Evolutionary conservation across 495 filamentous ascomycete species (phyloP), one percentile per base, ranked within the genome.

Genomic region (Aspergillus carlsbadensis): DNA sequence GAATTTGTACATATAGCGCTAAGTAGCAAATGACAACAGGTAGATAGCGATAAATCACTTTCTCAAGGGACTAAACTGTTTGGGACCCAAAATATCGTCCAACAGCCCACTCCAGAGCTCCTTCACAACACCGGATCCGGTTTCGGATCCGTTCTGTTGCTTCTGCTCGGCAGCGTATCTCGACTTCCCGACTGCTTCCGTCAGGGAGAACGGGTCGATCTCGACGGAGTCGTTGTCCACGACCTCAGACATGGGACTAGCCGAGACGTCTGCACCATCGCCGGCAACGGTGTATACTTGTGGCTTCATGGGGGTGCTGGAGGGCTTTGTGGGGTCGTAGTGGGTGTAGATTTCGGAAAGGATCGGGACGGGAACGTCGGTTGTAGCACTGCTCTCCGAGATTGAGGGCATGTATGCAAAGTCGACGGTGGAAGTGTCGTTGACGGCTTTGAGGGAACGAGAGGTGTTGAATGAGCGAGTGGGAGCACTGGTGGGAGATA

Each of bases 401-500:
- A 76, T 62, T 49, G 77, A 71, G 29, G 84, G 84, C 68, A 87
- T 72, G 75, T 79, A 85, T 62, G 78, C 78, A 58, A 86, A 84
- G 74, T 87, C 84, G 50, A 87, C 83, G 26, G 83, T 81, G 37
- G 81, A 84, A 56, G 69, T 71, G 73, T 87, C 84, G 58, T 78
- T 74, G 54, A 78, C 70, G 54, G 78, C 65, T 64, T 84, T 83
- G 48, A 75, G 70, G 56, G 76, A 64, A 52, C 80, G 81, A 61
- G 75, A 79, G 59, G 80, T 82, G 68, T 85, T 86, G 78, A 85
- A 85, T 62, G 76, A 74, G 51, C 82, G 83, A 64, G 69, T 60
- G 15, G 72, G 62, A 26, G 35, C 60, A 7, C 63, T 67, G 43
- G 20, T 37, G 45, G 44, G 39, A 33, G 51, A 29, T 29, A 56